These are phyloP conservation scores for Leccinum subtestaceum DNA, from an alignment of 768 basidiomycete genomes.

Conservation along the genomic window DNA sequence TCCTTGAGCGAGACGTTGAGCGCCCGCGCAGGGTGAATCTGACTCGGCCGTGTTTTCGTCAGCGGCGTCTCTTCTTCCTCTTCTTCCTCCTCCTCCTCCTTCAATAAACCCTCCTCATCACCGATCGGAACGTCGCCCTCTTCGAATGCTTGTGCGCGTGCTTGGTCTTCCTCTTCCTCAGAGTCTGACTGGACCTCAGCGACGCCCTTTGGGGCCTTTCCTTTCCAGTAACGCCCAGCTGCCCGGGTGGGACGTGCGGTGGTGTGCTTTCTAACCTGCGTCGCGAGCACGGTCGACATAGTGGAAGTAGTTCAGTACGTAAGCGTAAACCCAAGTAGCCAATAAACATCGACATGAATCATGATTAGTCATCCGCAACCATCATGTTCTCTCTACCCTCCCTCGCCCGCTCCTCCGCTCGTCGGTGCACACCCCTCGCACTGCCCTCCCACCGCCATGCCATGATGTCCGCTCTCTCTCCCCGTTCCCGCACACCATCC, in stretches of 20 bases:
- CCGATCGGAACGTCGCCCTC: slow-evolving; percentile 61
- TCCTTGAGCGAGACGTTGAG: slow-evolving; percentile 78
- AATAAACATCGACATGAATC: slow-evolving; percentile 10
- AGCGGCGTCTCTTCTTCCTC: slow-evolving; percentile 46
- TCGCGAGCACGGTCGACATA: slow-evolving; percentile 33
- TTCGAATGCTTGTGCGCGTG: slow-evolving; percentile 34
- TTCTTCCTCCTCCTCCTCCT: slow-evolving; percentile 38
- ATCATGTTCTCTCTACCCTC: slow-evolving; percentile 26
- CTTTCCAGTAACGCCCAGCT: slow-evolving; percentile 86
- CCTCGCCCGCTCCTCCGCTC: slow-evolving; percentile 11
- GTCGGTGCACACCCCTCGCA: not conserved
- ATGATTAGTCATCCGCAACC: slow-evolving; percentile 21
- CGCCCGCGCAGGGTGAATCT: slow-evolving; percentile 40
- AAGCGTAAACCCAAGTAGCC: slow-evolving; percentile 12
- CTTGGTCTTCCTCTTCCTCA: slow-evolving; percentile 56
- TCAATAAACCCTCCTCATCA: slow-evolving; percentile 52
- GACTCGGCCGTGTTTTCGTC: slow-evolving; percentile 37
- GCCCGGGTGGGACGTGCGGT: slow-evolving; percentile 77
- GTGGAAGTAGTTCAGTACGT: slow-evolving; percentile 1
- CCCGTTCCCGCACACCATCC: slow-evolving; percentile 26
- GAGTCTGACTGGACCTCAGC: slow-evolving; percentile 60
- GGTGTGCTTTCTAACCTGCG: slow-evolving; percentile 59
- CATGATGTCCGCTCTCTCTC: slow-evolving; percentile 64
- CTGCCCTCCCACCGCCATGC: slow-evolving; percentile 44
- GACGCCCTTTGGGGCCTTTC: slow-evolving; percentile 80